phyloP scores from a whole-genome alignment of 306 rosid species.

The Trichosanthes truncata region DNA sequence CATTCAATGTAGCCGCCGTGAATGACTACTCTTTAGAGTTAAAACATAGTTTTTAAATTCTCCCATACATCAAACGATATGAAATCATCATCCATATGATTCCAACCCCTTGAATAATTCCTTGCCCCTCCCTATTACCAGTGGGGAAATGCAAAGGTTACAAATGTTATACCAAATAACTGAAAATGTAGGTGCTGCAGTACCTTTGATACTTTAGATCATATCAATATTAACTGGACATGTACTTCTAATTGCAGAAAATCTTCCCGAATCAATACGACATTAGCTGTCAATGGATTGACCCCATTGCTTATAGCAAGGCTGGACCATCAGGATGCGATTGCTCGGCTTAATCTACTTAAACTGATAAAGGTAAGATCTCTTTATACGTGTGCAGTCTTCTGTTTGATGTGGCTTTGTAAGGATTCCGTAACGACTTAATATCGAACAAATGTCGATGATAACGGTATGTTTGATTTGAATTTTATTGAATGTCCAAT shows the following conservation, averaged over 20 bases:
- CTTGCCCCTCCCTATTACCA: neutral
- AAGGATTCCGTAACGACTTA: neutral
- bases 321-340: constrained; percentile 97
- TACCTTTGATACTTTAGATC: neutral
- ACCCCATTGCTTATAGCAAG: constrained; percentile 90
- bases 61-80: neutral
- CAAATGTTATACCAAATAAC: neutral
- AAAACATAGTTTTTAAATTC: neutral
- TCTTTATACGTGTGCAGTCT: neutral
- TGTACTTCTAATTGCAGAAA: constrained; percentile 47
- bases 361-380: constrained; percentile 76
- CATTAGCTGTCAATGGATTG: constrained; percentile 89
- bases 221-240: neutral
- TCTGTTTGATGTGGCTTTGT: neutral
- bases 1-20: neutral
- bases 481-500: neutral
- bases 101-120: neutral
- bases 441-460: neutral
- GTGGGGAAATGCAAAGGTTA: neutral
- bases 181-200: neutral
- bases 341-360: constrained; percentile 96
- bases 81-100: neutral
- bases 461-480: neutral
- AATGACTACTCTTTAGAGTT: neutral
- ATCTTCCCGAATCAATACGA: constrained; percentile 92